Conservation (phyloP, 495 filamentous ascomycete genomes). For the Neurospora sp. region DNA sequence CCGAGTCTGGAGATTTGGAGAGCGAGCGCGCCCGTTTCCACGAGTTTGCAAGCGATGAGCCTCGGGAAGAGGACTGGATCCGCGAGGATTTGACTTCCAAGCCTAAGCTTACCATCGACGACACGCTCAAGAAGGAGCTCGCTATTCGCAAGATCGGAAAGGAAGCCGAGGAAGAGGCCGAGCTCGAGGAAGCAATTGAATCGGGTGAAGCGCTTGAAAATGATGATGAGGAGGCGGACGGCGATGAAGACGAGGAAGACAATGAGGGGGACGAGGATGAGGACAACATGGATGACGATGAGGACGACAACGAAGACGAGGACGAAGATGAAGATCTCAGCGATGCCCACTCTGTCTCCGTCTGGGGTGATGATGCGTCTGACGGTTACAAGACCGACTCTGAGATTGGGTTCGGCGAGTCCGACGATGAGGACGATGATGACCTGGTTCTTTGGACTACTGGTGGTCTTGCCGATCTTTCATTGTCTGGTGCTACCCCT, state of each 20-base stretch:
- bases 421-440: slow-evolving; percentile 78
- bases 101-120: slow-evolving; percentile 70
- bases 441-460: slow-evolving; percentile 72
- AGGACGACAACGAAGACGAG: slow-evolving; percentile 38
- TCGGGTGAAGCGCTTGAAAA: slow-evolving; percentile 49
- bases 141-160: slow-evolving; percentile 77
- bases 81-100: slow-evolving; percentile 48
- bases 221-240: slow-evolving; percentile 38
- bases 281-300: slow-evolving; percentile 34
- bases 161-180: slow-evolving; percentile 81
- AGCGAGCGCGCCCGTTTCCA: slow-evolving; percentile 71
- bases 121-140: slow-evolving; percentile 84
- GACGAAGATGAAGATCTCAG: slow-evolving; percentile 26
- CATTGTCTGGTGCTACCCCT: slow-evolving; percentile 26
- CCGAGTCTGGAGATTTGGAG: slow-evolving; percentile 46
- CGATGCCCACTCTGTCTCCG: slow-evolving; percentile 43
- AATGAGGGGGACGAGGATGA: slow-evolving; percentile 46
- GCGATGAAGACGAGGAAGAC: slow-evolving; percentile 33
- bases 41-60: slow-evolving; percentile 78
- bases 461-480: slow-evolving; percentile 31
- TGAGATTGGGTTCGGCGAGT: slow-evolving; percentile 85
- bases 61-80: slow-evolving; percentile 81
- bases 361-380: slow-evolving; percentile 55
- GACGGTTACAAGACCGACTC: slow-evolving; percentile 92
- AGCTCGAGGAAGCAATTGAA: slow-evolving; percentile 59